These are phyloP conservation scores for Citrus hindsii DNA, from an alignment of 345 rosid species.

Conservation along the genomic window DNA sequence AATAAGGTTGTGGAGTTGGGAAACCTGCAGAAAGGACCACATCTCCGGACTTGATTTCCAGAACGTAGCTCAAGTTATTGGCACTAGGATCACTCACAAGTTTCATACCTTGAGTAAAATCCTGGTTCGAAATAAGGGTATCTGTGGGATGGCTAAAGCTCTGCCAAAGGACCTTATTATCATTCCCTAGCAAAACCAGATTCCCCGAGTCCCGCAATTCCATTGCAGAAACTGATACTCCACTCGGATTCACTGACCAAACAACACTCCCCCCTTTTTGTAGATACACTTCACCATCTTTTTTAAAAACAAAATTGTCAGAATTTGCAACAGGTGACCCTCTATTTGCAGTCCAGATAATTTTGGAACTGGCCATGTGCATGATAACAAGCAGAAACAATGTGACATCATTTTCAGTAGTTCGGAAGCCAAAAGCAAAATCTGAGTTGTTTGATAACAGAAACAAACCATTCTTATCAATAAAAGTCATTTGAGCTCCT, in stretches of 20 bases:
- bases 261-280: constrained; percentile 39
- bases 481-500: constrained; percentile 75
- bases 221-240: constrained; percentile 54
- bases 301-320: constrained; percentile 50
- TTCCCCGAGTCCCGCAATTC: constrained; percentile 82
- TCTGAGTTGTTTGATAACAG: constrained; percentile 56
- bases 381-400: constrained; percentile 49
- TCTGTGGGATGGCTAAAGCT: constrained; percentile 86
- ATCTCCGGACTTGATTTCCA: constrained; percentile 79
- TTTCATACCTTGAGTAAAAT: constrained; percentile 62
- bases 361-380: constrained; percentile 31
- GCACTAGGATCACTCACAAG: constrained; percentile 51
- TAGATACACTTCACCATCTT: constrained; percentile 54
- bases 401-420: constrained; percentile 37
- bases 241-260: constrained; percentile 55
- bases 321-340: constrained; percentile 58
- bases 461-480: constrained; percentile 59
- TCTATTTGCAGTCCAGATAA: constrained; percentile 84
- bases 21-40: constrained; percentile 62
- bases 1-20: constrained; percentile 65
- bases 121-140: constrained; percentile 63
- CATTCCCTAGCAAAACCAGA: constrained; percentile 52
- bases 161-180: constrained; percentile 55
- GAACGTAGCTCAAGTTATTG: constrained; percentile 56
- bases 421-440: constrained; percentile 61